Base-by-base conservation (phyloP, 208 protist genomes). In the Phytomonas francai region DNA sequence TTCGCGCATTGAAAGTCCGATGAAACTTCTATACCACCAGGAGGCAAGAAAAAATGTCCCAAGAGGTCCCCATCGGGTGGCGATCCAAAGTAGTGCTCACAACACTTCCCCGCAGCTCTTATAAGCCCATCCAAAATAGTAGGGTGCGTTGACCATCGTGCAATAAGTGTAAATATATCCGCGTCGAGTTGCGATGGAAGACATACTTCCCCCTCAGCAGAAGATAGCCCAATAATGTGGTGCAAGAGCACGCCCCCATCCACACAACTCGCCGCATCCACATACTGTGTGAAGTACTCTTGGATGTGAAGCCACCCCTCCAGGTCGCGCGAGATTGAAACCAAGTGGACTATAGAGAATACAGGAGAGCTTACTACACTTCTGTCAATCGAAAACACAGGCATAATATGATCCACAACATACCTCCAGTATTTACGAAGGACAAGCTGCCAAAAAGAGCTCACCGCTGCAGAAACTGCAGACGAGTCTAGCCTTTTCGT, bases 201-300 rank as follows among this genome's bases (percentile, higher is more conserved):
- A 9, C 25, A 25, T 54, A 19, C 45, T 25, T 54, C 45, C 6
- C 19, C 45, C 11, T 19, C 45, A 25, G 6, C 45, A 54, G 45
- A 54, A 54, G 45, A 54, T 54, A 54, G 25, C 45, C 45, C 45
- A 54, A 54, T 12, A 54, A 54, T 54, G 19, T 54, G 45, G 45
- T 22, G 19, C 22, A 54, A 54, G 6, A 54, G 45, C 45, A 25
- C 19, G 22, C 6, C 45, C 8, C 45, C 45, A 25, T 54, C 19
- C 45, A 54, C 45, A 54, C 19, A 22, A 25, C 45, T 54, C 16
- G 6, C 45, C 2, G 45, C 45, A 54, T 25, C 45, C 19, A 22
- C 45, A 54, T 54, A 19, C 22, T 54, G 45, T 19, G 19, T 54
- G 45, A 54, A 54, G 45, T 54, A 54, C 22, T 25, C 45, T 0